These are phyloP conservation scores for Berberis vulgaris DNA, from an alignment of 164 flowering plant genomes.

Conservation along the genomic window DNA sequence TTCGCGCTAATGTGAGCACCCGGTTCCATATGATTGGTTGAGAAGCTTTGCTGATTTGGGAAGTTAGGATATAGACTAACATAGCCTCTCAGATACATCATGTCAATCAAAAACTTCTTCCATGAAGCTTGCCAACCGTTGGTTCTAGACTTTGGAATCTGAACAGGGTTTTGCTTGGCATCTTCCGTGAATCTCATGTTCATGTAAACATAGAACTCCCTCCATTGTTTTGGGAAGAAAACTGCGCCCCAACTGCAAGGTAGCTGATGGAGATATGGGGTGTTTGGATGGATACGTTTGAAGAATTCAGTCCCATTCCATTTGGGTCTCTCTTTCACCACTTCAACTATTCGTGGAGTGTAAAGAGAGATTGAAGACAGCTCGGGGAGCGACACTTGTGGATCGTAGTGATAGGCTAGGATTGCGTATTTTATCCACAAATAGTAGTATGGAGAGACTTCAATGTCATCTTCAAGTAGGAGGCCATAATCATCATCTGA, in stretches of 20 bases:
- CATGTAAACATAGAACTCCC: slow-evolving; percentile 95
- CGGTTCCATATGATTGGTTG: slow-evolving; percentile 97
- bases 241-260: slow-evolving; percentile 99
- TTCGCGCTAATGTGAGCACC: slow-evolving; percentile 93
- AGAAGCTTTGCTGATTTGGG: slow-evolving; percentile 85
- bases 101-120: slow-evolving; percentile 94
- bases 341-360: slow-evolving; percentile 84
- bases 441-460: slow-evolving; percentile 92
- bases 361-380: slow-evolving; percentile 87
- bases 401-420: slow-evolving; percentile 82
- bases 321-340: slow-evolving; percentile 85
- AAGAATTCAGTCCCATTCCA: slow-evolving; percentile 88
- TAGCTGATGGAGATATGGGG: slow-evolving; percentile 91
- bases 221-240: slow-evolving; percentile 98
- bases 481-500: slow-evolving; percentile 91
- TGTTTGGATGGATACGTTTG: slow-evolving; percentile 79
- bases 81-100: slow-evolving; percentile 96
- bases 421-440: slow-evolving; percentile 92
- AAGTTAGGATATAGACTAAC: slow-evolving; percentile 90
- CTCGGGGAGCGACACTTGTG: slow-evolving; percentile 80
- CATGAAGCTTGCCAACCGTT: slow-evolving; percentile 99
- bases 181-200: slow-evolving; percentile 91
- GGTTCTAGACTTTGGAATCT: slow-evolving; percentile 87
- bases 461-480: slow-evolving; percentile 91
- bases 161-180: slow-evolving; percentile 85